Evolutionary conservation across 2,329 filamentous ascomycete genomes (phyloP), one percentile per base, ranked within the genome.

Genomic region (Aspergillus jensenii): DNA sequence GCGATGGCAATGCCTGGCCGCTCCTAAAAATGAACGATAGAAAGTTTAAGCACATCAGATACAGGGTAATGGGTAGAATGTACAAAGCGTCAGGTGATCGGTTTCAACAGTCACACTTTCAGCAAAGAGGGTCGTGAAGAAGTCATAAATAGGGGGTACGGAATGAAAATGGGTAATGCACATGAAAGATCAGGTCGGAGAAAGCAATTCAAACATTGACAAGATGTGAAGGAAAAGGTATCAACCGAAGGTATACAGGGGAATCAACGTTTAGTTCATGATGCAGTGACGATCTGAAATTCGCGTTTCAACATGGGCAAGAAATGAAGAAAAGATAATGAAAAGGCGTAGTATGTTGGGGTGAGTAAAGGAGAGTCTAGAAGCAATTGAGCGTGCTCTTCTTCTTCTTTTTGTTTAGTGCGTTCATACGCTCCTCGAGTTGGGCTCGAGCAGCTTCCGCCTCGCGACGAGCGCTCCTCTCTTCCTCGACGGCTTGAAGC

Each of bases 351-450:
- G 27, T 11, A 52, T 35, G 55, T 44, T 23, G 9, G 27, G 9
- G 9, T 17, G 25, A 43, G 19, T 44, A 55, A 53, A 15, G 5
- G 8, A 23, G 40, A 3, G n/a, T 33, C 49, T 91, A 97, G 82
- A 99, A 99, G 84, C 95, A 99, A 81, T 97, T 98, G 76, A 99
- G 84, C 66, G 90, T 93, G 84, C 96, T 96, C 85, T 82, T 82
- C 78, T 96, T 93, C 84, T 93, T 96, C 82, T 96, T 95, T 80
- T 90, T 89, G 77, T 88, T 93, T 74, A 95, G 89, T 58, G 90
- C 88, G 70, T 93, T 92, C 87, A 99, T 99, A 56, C 93, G 86
- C 79, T 96, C 91, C 78, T 99, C 93, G 25, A 99, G 84, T 69
- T 96, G 90, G 40, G 89, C 90, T 54, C 90, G 84, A 44, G 95